Evolutionary conservation across 176 grass and related monocot genomes (phyloP).

Genomic region (Tuctoria greenei): DNA sequence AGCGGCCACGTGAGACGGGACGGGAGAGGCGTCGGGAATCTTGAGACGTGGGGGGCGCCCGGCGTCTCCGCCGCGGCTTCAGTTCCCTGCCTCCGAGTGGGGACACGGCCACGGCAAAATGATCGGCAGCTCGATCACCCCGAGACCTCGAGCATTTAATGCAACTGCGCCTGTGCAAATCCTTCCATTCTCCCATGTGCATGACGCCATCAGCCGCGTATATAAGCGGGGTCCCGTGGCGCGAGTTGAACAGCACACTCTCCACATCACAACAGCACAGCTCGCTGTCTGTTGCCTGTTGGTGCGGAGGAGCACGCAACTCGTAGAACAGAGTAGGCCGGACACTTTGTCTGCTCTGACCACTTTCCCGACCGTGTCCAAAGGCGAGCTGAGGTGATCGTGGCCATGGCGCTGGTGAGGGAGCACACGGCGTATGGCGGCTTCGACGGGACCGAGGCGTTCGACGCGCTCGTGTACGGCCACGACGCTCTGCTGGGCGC

Average conservation of each 20-base stretch:
- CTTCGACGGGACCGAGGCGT: slow-evolving; percentile 26
- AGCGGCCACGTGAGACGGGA: slow-evolving; percentile 29
- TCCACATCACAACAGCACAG: not conserved
- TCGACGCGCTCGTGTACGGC: slow-evolving; percentile 34
- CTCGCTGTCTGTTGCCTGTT: not conserved
- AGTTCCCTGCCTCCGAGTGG: slow-evolving; percentile 14
- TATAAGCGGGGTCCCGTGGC: slow-evolving; percentile 20
- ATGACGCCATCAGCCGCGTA: not conserved
- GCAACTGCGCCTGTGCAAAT: not conserved
- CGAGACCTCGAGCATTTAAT: slow-evolving; percentile 37
- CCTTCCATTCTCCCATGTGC: slow-evolving; percentile 16
- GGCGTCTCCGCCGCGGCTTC: slow-evolving; percentile 42
- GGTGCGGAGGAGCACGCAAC: not conserved
- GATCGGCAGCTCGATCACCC: slow-evolving; percentile 34
- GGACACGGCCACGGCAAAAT: slow-evolving; percentile 20
- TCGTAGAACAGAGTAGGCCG: not conserved
- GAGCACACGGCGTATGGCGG: slow-evolving; percentile 30
- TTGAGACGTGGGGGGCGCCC: slow-evolving; percentile 48
- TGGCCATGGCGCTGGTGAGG: slow-evolving; percentile 43
- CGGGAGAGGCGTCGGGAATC: slow-evolving; percentile 41
- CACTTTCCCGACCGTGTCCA: not conserved
- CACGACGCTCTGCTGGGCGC: not conserved
- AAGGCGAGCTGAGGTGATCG: not conserved
- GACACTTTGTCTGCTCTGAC: not conserved
- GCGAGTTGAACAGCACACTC: not conserved